Percentiles rank a stretch among this genome's conserved stretches.
Conservation (phyloP, 2,329 filamentous ascomycete genomes). For the Tolypocladium amazonense region DNA sequence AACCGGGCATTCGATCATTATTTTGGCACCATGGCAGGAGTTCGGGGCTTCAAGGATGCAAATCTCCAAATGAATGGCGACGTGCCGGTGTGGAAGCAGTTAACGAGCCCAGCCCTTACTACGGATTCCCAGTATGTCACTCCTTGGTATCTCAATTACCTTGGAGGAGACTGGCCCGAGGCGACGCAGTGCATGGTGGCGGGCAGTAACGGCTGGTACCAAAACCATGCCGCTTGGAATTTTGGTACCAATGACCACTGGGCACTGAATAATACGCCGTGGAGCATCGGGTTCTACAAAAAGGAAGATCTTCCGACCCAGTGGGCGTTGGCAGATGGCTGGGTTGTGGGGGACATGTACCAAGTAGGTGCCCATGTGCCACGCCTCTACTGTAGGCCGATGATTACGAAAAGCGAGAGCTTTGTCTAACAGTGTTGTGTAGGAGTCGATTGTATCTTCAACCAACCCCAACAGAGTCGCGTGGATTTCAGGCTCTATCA, state of each 20-base stretch:
- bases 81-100: slow-evolving; percentile 35
- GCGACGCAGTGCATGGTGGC: slow-evolving; percentile 44
- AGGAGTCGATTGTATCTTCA: slow-evolving; percentile 37
- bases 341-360: slow-evolving; percentile 47
- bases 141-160: slow-evolving; percentile 45
- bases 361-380: slow-evolving; percentile 16
- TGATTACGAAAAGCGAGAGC: slow-evolving; percentile 16
- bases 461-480: slow-evolving; percentile 43
- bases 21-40: slow-evolving; percentile 44
- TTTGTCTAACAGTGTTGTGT: slow-evolving; percentile 4
- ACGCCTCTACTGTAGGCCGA: too few species aligned
- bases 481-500: slow-evolving; percentile 39
- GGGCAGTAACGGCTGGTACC: slow-evolving; percentile 39
- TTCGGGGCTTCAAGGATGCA: slow-evolving; percentile 44
- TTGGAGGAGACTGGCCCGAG: slow-evolving; percentile 34
- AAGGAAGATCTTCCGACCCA: slow-evolving; percentile 41
- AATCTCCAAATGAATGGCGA: slow-evolving; percentile 40
- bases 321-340: slow-evolving; percentile 42
- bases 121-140: slow-evolving; percentile 30
- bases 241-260: slow-evolving; percentile 40
- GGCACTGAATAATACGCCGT: slow-evolving; percentile 42
- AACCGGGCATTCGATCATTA: slow-evolving; percentile 33
- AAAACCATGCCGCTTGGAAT: slow-evolving; percentile 42
- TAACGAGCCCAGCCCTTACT: slow-evolving; percentile 25
- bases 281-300: slow-evolving; percentile 39